Conservation (phyloP, 1,284 basidiomycete genomes). For the Trametes pubescens region DNA sequence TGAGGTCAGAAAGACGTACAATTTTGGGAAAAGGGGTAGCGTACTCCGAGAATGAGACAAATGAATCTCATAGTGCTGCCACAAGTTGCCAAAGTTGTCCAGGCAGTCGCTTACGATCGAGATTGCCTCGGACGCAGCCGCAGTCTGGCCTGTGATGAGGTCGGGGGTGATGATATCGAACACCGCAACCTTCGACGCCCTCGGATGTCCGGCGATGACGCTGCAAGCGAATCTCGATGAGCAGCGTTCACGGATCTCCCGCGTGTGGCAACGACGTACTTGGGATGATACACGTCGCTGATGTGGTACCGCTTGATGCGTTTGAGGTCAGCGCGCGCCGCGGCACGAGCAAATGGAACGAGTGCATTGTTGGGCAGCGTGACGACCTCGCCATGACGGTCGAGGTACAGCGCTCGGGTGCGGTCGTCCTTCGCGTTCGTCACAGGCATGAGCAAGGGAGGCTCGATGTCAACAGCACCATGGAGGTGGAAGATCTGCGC, state of each 20-base stretch:
- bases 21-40: conserved; percentile 33
- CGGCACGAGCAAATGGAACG: conserved; percentile 86
- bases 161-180: conserved; percentile 85
- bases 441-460: conserved; percentile 84
- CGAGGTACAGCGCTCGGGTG: conserved; percentile 78
- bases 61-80: conserved; percentile 71
- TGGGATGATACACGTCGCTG: conserved; percentile 72
- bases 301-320: conserved; percentile 94
- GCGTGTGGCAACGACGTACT: conserved; percentile 56
- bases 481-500: conserved; percentile 85
- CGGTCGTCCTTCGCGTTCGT: conserved; percentile 66
- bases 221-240: conserved; percentile 43
- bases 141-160: conserved; percentile 62
- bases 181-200: conserved; percentile 72
- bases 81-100: conserved; percentile 73
- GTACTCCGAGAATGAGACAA: conserved; percentile 78
- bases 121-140: conserved; percentile 75
- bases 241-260: background rate
- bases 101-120: conserved; percentile 71
- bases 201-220: conserved; percentile 73
- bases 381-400: conserved; percentile 84
- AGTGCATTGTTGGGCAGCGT: conserved; percentile 82
- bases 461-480: conserved; percentile 88
- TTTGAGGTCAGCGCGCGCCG: conserved; percentile 75
- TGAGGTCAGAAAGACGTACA: background rate